Base-by-base conservation (phyloP, 148 eudicot genomes). In the Hydrangea macrophylla region DNA sequence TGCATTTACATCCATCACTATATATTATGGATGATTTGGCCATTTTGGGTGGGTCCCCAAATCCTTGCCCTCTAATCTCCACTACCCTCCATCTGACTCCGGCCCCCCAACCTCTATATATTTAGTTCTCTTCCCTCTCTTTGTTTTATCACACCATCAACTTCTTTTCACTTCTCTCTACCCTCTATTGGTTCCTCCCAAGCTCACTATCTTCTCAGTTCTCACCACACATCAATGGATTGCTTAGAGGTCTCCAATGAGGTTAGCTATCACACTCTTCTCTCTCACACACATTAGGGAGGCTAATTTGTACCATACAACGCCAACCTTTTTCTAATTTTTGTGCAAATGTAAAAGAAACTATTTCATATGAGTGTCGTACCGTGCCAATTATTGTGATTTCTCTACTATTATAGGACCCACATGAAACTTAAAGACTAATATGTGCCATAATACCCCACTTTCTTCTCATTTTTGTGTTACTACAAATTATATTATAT, bases 191-290 rank as follows among this genome's bases (percentile, higher is more conserved):
- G 32, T 20, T 9, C 39, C 12, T 1, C 12, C 18, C 4, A 20
- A 39, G n/a, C n/a, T n/a, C n/a, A n/a, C n/a, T n/a, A n/a, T n/a
- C n/a, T 9, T 57, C 18, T 48, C 53, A 28, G 1, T 15, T 15
- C 1, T 4, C 22, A 23, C 28, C 42, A 35, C 11, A 27, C 65
- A 32, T n/a, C 51, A 62, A 77, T 77, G 81, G 70, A 55, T 44
- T 73, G 70, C 56, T 57, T 77, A 58, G 70, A 73, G n/a, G 18
- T 58, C 26, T 65, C 64, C 36, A 77, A 72, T 28, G 72, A 77
- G 80, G 80, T 77, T 9, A 59, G 55, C 57, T 22, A 18, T 56
- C 39, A 22, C n/a, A 26, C 26, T 31, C 44, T 13, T 51, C 2
- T 28, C 22, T 44, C 26, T 66, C 60, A 51, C 22, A 9, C 22